These are phyloP conservation scores for Larix kaempferi DNA, from an alignment of 75 land plant species.

Conservation along the genomic window DNA sequence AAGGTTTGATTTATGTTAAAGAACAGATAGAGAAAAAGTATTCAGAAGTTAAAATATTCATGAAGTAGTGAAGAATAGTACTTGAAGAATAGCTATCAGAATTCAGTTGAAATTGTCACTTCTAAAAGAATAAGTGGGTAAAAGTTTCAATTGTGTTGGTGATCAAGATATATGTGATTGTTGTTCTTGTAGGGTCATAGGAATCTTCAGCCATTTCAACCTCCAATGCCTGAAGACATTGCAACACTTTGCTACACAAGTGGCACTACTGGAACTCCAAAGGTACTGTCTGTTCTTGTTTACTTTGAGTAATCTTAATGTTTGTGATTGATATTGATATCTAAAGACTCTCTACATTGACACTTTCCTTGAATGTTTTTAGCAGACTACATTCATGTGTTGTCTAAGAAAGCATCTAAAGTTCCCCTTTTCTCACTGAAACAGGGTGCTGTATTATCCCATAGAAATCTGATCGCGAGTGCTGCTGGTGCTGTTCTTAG, in stretches of 20 bases:
- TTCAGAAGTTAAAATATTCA: too few species aligned
- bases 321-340: background rate
- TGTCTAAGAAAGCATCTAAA: background rate
- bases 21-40: too few species aligned
- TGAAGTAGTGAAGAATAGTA: too few species aligned
- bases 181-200: conserved; percentile 52
- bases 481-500: conserved; percentile 56
- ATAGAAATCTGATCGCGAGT: conserved; percentile 82
- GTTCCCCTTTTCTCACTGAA: background rate
- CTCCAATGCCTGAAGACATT: conserved; percentile 86
- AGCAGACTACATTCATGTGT: conserved; percentile 6
- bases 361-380: background rate
- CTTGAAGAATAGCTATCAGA: too few species aligned
- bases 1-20: too few species aligned
- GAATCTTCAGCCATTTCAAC: conserved; percentile 60
- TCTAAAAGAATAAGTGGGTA: too few species aligned
- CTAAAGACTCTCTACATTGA: background rate
- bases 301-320: background rate
- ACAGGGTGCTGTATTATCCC: conserved; percentile 90
- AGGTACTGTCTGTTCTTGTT: conserved; percentile 43
- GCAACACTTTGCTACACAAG: conserved; percentile 98
- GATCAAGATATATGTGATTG: too few species aligned
- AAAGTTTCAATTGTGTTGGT: too few species aligned
- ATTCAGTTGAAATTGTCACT: too few species aligned
- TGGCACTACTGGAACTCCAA: conserved; percentile 99